Percentiles rank a stretch among this genome's conserved stretches.
These are phyloP conservation scores for Ceratobasidium sp. DNA, from an alignment of 1,284 basidiomycete genomes.

Conservation along the genomic window DNA sequence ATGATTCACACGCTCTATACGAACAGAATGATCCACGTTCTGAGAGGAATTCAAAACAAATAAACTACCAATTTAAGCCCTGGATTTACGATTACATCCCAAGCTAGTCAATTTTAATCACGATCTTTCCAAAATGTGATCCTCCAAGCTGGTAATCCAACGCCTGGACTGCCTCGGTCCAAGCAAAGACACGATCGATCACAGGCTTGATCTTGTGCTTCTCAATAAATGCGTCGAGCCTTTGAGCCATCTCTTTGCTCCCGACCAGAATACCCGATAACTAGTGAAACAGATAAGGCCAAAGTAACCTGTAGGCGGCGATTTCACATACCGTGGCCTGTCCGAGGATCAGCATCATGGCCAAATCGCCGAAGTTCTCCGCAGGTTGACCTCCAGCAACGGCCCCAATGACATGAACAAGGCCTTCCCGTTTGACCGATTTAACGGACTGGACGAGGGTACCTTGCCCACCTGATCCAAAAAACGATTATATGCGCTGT, in stretches of 20 bases:
- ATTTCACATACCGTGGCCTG: background rate
- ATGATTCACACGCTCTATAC: no score
- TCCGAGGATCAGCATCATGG: slow-evolving; percentile 3
- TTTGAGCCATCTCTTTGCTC: slow-evolving; percentile 15
- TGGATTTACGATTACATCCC: no score
- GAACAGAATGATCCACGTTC: no score
- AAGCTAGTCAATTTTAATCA: slow-evolving; percentile 16
- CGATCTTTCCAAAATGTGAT: slow-evolving; percentile 32
- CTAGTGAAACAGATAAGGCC: background rate
- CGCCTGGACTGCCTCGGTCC: slow-evolving; percentile 21
- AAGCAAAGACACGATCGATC: slow-evolving; percentile 22
- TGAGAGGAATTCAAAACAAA: no score
- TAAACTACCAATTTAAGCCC: no score
- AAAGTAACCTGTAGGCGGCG: background rate
- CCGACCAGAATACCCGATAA: background rate
- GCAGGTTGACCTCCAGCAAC: background rate
- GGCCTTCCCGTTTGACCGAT: background rate
- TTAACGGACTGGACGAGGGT: slow-evolving; percentile 25
- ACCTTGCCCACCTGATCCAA: slow-evolving; percentile 12
- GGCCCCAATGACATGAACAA: slow-evolving; percentile 11
- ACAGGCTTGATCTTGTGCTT: slow-evolving; percentile 27
- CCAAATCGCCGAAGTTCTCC: slow-evolving; percentile 11
- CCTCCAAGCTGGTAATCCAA: slow-evolving; percentile 16
- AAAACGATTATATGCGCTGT: background rate
- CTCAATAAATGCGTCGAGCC: background rate